phyloP scores from a whole-genome alignment of 805 yeast genomes.

The Candida andamanensis region DNA sequence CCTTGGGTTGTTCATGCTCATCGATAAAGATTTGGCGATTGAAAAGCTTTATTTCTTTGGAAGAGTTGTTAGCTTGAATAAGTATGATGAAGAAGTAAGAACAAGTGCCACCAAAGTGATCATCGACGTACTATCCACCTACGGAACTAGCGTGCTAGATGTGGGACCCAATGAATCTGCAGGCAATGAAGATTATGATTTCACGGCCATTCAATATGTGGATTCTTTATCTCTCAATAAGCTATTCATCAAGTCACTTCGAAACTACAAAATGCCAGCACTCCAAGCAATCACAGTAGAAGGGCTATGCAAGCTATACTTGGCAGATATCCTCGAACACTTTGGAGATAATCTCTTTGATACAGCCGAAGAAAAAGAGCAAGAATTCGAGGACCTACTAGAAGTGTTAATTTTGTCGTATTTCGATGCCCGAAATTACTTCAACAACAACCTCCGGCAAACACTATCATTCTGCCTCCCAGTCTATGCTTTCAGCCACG shows the following conservation, averaged over 20 bases:
- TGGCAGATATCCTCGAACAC: conserved; percentile 71
- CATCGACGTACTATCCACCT: conserved; percentile 72
- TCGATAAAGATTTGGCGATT: conserved; percentile 59
- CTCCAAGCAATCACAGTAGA: conserved; percentile 81
- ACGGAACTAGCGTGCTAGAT: conserved; percentile 67
- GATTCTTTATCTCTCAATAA: conserved; percentile 65
- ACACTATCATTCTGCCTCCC: conserved; percentile 85
- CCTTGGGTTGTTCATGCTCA: conserved; percentile 72
- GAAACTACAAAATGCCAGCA: conserved; percentile 51
- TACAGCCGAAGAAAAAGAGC: conserved; percentile 13
- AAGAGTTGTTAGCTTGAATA: conserved; percentile 49
- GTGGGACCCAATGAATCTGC: conserved; percentile 34
- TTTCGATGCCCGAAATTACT: conserved; percentile 61
- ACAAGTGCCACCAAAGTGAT: conserved; percentile 63
- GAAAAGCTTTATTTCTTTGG: conserved; percentile 63
- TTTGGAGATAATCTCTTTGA: conserved; percentile 35
- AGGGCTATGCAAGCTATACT: conserved; percentile 74
- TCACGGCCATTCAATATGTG: conserved; percentile 23
- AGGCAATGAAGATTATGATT: conserved; percentile 34
- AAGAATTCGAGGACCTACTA: conserved; percentile 38
- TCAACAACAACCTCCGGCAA: conserved; percentile 67
- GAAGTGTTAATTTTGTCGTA: conserved; percentile 69
- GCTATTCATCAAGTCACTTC: conserved; percentile 61
- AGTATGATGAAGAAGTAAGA: conserved; percentile 60
- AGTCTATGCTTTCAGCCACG: conserved; percentile 75